phyloP scores from a whole-genome alignment of 208 protist species.

The Naegleria fowleri region DNA sequence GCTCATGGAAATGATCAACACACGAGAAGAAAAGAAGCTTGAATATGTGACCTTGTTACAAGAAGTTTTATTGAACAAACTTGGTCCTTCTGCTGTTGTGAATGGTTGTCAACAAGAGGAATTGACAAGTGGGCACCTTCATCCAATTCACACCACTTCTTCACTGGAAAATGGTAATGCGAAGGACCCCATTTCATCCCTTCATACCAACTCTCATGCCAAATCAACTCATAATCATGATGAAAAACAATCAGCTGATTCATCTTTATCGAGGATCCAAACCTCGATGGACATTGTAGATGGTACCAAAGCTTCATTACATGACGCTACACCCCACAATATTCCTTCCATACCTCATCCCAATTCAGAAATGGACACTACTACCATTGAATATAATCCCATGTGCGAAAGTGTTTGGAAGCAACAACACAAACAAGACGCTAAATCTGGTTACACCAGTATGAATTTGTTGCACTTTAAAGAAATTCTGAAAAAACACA shows the following conservation, averaged over 20 bases:
- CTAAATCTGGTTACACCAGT: neutral
- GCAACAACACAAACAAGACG: neutral
- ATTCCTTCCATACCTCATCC: no score
- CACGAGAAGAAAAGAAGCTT: neutral
- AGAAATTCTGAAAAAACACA: neutral
- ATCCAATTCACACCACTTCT: no score
- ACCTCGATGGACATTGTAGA: no score
- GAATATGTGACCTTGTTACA: neutral
- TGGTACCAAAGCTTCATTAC: no score
- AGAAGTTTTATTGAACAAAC: neutral
- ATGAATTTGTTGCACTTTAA: constrained; percentile 2
- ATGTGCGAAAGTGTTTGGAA: neutral
- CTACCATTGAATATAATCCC: neutral
- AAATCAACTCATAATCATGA: no score
- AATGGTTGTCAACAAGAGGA: neutral
- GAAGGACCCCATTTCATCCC: no score
- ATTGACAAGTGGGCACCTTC: neutral
- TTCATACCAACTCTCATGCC: no score
- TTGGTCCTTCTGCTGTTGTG: neutral
- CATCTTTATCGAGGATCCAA: no score
- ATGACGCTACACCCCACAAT: no score
- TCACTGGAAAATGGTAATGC: no score
- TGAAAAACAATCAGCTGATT: no score
- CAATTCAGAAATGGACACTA: neutral
- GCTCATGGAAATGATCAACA: neutral